Percentiles rank a stretch among this genome's conserved stretches.
phyloP scores from a whole-genome alignment of 495 filamentous ascomycete species.

The Choiromyces venosus region DNA sequence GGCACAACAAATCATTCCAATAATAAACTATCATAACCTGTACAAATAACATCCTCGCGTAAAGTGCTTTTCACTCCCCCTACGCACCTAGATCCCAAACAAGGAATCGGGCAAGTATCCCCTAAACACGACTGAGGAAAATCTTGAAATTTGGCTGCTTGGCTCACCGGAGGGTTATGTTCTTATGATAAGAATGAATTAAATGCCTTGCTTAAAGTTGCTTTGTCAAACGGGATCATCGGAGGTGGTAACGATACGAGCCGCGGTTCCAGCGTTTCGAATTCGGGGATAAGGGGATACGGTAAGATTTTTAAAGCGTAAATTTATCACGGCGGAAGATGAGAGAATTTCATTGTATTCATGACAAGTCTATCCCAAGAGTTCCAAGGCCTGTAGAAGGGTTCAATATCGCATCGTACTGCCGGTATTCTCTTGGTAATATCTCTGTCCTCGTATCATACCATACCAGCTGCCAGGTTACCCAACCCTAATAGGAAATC shows the following conservation, averaged over 20 bases:
- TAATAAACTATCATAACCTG: background rate
- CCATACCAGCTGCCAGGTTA: background rate
- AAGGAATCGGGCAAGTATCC: background rate
- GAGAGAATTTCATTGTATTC: background rate
- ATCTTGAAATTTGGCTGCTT: background rate
- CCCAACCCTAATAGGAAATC: background rate
- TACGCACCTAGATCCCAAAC: background rate
- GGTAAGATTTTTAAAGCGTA: background rate
- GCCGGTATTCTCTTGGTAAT: too few species aligned
- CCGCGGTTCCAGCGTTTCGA: background rate
- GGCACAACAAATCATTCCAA: background rate
- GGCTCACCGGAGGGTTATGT: too few species aligned
- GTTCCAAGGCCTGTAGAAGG: too few species aligned
- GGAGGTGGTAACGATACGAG: background rate
- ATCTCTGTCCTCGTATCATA: too few species aligned
- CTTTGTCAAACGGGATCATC: background rate
- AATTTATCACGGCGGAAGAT: background rate
- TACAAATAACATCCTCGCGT: background rate
- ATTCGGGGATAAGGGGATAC: background rate
- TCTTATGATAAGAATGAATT: too few species aligned
- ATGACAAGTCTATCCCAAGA: background rate
- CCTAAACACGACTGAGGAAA: background rate
- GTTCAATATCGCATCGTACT: too few species aligned
- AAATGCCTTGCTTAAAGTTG: too few species aligned
- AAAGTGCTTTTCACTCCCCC: background rate